These are phyloP conservation scores for Venturia aucupariae DNA, from an alignment of 2,329 filamentous ascomycete species.

Conservation along the genomic window DNA sequence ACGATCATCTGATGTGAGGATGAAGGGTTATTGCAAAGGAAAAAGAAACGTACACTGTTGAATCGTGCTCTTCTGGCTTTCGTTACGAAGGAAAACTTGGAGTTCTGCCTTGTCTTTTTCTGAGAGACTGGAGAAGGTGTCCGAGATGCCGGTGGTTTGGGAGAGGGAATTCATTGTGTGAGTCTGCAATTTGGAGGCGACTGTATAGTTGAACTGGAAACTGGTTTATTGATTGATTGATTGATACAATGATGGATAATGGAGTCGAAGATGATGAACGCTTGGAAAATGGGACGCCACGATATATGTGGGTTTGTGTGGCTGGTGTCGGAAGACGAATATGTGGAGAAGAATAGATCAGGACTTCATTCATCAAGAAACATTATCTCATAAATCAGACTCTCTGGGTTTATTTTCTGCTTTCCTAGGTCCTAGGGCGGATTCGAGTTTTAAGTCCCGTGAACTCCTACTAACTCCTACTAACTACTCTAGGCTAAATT, in stretches of 20 bases:
- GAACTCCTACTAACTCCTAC: too few relatives aligned
- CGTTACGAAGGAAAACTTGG: conserved; percentile 73
- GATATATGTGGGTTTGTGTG: not conserved
- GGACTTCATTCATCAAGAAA: too few relatives aligned
- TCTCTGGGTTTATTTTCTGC: too few relatives aligned
- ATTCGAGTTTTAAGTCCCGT: too few relatives aligned
- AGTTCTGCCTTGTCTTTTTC: conserved; percentile 80
- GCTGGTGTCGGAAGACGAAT: too few relatives aligned
- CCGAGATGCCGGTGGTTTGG: not conserved
- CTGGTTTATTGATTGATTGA: not conserved
- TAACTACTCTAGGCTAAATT: too few relatives aligned
- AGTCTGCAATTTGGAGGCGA: not conserved
- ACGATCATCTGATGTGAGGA: too few relatives aligned
- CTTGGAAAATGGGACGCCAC: not conserved
- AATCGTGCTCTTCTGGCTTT: conserved; percentile 75
- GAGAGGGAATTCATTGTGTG: not conserved
- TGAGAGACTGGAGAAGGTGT: conserved; percentile 48
- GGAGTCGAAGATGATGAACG: not conserved
- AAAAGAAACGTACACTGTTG: conserved; percentile 29
- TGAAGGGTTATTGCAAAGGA: too few relatives aligned
- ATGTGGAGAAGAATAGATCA: too few relatives aligned
- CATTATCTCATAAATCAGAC: too few relatives aligned
- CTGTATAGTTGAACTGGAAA: not conserved
- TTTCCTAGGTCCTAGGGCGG: too few relatives aligned
- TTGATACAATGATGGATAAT: not conserved